phyloP scores from a whole-genome alignment of 2,329 filamentous ascomycete genomes.

The Botrytis tulipae region DNA sequence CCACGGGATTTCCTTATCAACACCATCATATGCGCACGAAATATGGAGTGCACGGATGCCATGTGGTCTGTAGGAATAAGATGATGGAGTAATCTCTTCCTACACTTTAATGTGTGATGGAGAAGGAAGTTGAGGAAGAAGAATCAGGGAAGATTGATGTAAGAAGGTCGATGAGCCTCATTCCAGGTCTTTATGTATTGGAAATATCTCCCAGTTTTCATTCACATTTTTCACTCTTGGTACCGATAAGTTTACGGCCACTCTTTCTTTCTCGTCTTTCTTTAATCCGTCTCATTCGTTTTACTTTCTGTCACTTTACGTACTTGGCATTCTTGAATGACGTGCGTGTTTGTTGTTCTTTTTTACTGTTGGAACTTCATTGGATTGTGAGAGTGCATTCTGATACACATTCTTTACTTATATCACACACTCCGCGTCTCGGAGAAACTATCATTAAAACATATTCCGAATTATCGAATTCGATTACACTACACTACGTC shows the following conservation, averaged over 20 bases:
- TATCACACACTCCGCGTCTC: neutral
- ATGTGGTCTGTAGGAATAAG: slow-evolving; percentile 8
- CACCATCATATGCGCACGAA: neutral
- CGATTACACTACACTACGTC: too few species aligned
- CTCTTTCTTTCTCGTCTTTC: neutral
- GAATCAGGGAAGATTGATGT: neutral
- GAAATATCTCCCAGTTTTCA: neutral
- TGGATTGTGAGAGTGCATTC: neutral
- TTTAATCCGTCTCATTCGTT: neutral
- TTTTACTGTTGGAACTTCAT: neutral
- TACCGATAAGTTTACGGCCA: neutral
- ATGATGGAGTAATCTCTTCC: neutral
- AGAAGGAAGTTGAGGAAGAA: neutral
- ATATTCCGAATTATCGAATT: neutral
- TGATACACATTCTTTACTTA: slow-evolving; percentile 5
- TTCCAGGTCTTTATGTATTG: neutral
- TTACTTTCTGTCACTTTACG: neutral
- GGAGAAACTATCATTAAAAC: neutral
- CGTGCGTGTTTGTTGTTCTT: neutral
- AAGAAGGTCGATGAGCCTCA: neutral
- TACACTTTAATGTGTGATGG: neutral
- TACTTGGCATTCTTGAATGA: neutral
- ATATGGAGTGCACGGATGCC: neutral
- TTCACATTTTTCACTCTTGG: neutral
- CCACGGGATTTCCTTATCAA: neutral